These are phyloP conservation scores for Diplodia sapinea DNA, from an alignment of 2,329 filamentous ascomycete genomes.

Conservation along the genomic window DNA sequence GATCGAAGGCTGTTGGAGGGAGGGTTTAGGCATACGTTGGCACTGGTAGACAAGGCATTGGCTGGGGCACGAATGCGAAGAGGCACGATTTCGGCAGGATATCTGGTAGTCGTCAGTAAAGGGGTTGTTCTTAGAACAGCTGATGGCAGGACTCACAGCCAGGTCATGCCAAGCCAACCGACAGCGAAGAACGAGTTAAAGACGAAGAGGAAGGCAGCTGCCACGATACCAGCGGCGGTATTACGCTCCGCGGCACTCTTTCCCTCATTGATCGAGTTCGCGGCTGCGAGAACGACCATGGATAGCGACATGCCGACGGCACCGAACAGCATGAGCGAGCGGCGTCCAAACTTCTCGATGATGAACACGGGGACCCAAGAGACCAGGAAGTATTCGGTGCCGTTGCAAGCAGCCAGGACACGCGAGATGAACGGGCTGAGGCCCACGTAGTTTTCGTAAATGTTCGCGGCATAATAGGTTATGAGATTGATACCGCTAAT, in stretches of 20 bases:
- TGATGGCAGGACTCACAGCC: constrained; percentile 33
- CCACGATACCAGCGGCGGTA: constrained; percentile 33
- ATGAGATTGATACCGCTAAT: constrained; percentile 45
- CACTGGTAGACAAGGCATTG: constrained; percentile 84
- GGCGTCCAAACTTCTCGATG: constrained; percentile 48
- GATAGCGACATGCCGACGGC: constrained; percentile 45
- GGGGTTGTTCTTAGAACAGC: constrained; percentile 7
- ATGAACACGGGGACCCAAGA: constrained; percentile 52
- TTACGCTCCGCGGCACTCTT: constrained; percentile 28
- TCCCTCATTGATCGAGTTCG: constrained; percentile 39
- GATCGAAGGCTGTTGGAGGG: constrained; percentile 35
- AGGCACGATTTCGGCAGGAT: constrained; percentile 80
- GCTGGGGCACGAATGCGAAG: constrained; percentile 86
- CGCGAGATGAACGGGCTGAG: constrained; percentile 45
- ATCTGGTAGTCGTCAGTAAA: constrained; percentile 36
- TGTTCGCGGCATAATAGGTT: constrained; percentile 43
- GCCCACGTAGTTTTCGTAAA: constrained; percentile 51
- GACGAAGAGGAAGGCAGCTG: constrained; percentile 84
- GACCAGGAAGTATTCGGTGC: constrained; percentile 50
- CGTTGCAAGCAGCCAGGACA: constrained; percentile 49
- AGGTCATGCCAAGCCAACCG: constrained; percentile 79
- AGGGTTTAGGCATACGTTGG: constrained; percentile 72
- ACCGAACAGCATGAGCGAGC: constrained; percentile 48
- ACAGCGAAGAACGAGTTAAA: constrained; percentile 92
- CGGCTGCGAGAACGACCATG: constrained; percentile 45